phyloP scores from a whole-genome alignment of 2,329 filamentous ascomycete genomes.

The Graphiopsis chlorocephala region DNA sequence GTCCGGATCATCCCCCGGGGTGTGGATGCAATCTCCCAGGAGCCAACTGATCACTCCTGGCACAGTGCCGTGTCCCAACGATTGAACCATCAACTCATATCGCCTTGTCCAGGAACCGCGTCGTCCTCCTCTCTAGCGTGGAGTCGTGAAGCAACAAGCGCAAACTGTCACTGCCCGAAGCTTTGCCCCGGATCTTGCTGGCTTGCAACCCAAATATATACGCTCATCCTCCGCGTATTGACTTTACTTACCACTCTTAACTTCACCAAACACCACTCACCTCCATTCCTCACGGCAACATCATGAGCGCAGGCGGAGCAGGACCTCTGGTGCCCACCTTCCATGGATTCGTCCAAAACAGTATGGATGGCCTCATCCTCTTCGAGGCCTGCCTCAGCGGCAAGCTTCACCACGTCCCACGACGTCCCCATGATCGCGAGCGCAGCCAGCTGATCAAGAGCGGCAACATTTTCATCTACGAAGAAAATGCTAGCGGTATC shows the following conservation, averaged over 20 bases:
- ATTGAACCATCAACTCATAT: background rate
- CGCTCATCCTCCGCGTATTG: slow-evolving; percentile 5
- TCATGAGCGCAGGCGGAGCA: slow-evolving; percentile 36
- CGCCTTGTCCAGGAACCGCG: background rate
- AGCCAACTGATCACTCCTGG: background rate
- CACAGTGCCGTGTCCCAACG: slow-evolving; percentile 7
- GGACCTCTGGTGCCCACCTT: slow-evolving; percentile 40
- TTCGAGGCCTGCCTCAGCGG: slow-evolving; percentile 77
- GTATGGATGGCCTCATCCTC: slow-evolving; percentile 69
- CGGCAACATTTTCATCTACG: slow-evolving; percentile 87
- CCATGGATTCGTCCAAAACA: slow-evolving; percentile 40
- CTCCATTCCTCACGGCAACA: slow-evolving; percentile 14
- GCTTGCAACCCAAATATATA: slow-evolving; percentile 16
- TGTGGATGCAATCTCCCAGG: slow-evolving; percentile 12
- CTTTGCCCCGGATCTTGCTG: slow-evolving; percentile 12
- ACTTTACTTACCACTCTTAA: slow-evolving; percentile 5
- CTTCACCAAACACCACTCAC: background rate
- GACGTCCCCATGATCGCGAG: slow-evolving; percentile 83
- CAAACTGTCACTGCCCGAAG: slow-evolving; percentile 6
- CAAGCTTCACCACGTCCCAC: slow-evolving; percentile 69
- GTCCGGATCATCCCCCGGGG: background rate
- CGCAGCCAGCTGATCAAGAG: slow-evolving; percentile 73
- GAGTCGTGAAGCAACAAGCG: slow-evolving; percentile 17
- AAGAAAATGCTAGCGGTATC: slow-evolving; percentile 85
- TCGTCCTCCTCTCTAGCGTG: background rate